A percentile compares a stretch with the other conserved stretches of the same genome.
These are phyloP conservation scores for Fusarium secorum DNA, from an alignment of 2,329 filamentous ascomycete genomes.

Conservation along the genomic window DNA sequence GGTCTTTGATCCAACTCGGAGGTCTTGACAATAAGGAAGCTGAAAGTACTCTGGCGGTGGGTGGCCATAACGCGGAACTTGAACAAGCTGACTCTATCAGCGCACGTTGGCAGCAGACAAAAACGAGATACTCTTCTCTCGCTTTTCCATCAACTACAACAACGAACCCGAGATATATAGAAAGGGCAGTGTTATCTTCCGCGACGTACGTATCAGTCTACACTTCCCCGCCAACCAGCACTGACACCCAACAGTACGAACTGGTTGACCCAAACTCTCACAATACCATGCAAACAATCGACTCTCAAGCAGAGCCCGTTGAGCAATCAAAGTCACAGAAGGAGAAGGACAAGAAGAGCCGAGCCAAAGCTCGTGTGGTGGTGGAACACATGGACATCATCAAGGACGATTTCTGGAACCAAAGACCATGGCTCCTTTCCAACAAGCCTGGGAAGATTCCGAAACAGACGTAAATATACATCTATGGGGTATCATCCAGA, in stretches of 20 bases:
- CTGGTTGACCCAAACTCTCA: slow-evolving; percentile 67
- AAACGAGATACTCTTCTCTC: slow-evolving; percentile 92
- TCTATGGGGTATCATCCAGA: slow-evolving; percentile 46
- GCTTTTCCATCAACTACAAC: slow-evolving; percentile 96
- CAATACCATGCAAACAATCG: slow-evolving; percentile 55
- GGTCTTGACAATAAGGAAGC: slow-evolving; percentile 80
- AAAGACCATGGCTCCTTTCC: slow-evolving; percentile 82
- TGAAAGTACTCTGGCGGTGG: slow-evolving; percentile 78
- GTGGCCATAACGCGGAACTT: slow-evolving; percentile 22
- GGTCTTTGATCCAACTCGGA: slow-evolving; percentile 82
- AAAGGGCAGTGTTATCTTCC: slow-evolving; percentile 90
- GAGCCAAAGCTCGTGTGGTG: slow-evolving; percentile 80
- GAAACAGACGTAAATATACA: slow-evolving; percentile 58
- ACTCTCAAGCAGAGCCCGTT: slow-evolving; percentile 60
- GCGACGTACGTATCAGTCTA: slow-evolving; percentile 66
- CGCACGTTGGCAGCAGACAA: slow-evolving; percentile 88
- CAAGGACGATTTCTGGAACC: slow-evolving; percentile 92
- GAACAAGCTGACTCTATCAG: slow-evolving; percentile 52
- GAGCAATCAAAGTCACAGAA: slow-evolving; percentile 78
- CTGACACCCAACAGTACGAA: slow-evolving; percentile 66
- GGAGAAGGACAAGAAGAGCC: slow-evolving; percentile 83
- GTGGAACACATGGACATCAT: slow-evolving; percentile 93
- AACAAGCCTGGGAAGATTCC: slow-evolving; percentile 76
- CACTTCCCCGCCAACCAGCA: not conserved
- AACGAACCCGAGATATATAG: slow-evolving; percentile 92